A percentile compares a stretch with the other conserved stretches of the same genome.
These are phyloP conservation scores for Penicillium sumatraense DNA, from an alignment of 2,329 filamentous ascomycete genomes.

Conservation along the genomic window DNA sequence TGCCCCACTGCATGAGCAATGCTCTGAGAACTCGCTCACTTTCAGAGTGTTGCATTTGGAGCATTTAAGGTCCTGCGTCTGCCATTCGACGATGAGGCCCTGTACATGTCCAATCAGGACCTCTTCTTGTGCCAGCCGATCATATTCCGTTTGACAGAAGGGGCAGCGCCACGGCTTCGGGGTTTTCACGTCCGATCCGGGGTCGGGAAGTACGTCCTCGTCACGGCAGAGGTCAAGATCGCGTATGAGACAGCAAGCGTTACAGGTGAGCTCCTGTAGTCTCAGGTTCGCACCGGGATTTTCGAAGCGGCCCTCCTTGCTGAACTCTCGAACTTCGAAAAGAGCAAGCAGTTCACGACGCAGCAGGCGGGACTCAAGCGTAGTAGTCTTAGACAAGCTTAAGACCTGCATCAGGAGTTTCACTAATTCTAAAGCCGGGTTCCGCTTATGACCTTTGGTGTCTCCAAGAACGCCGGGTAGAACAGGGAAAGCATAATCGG, in stretches of 20 bases:
- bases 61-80: conserved; percentile 88
- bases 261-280: conserved; percentile 78
- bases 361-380: conserved; percentile 82
- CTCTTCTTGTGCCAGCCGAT: conserved; percentile 84
- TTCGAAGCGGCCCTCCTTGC: conserved; percentile 79
- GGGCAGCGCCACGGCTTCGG: conserved; percentile 71
- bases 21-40: conserved; percentile 93
- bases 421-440: conserved; percentile 86
- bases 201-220: conserved; percentile 71
- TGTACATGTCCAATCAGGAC: conserved; percentile 77
- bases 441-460: conserved; percentile 63
- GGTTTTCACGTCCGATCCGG: conserved; percentile 35
- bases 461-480: conserved; percentile 60
- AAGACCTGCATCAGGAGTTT: conserved; percentile 93
- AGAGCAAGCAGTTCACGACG: conserved; percentile 86
- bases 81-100: conserved; percentile 76
- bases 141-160: conserved; percentile 75
- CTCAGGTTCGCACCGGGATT: conserved; percentile 80
- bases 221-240: conserved; percentile 94
- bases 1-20: conserved; percentile 87
- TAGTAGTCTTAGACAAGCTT: conserved; percentile 86
- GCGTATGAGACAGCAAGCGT: conserved; percentile 84
- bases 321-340: conserved; percentile 95
- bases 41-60: conserved; percentile 68
- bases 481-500: conserved; percentile 82